Percentiles rank a stretch among this genome's conserved stretches.
Evolutionary conservation across 2,329 filamentous ascomycete species (phyloP).

Genomic region (Bipolaris bicolor): DNA sequence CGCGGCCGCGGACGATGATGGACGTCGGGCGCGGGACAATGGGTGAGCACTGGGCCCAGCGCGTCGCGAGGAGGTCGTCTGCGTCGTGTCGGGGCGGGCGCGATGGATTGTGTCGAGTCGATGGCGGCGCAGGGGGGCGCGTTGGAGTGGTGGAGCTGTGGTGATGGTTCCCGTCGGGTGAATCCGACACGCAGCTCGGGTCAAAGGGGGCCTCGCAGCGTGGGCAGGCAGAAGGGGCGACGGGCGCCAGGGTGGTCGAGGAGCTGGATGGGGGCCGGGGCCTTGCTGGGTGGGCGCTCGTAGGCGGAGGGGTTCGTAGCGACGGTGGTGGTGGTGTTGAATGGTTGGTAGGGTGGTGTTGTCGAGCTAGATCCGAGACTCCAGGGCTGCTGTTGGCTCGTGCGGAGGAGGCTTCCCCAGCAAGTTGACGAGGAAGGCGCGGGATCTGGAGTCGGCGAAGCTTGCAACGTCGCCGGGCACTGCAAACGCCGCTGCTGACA

Average conservation of each 20-base stretch:
- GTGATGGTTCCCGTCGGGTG: conserved; percentile 31
- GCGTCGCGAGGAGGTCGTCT: conserved; percentile 34
- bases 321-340: conserved; percentile 18
- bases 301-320: conserved; percentile 4
- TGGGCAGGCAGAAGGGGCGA: conserved; percentile 13
- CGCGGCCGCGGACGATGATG: conserved; percentile 38
- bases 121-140: conserved; percentile 30
- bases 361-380: conserved; percentile 17
- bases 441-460: conserved; percentile 15
- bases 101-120: conserved; percentile 29
- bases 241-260: conserved; percentile 18
- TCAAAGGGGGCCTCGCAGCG: conserved; percentile 23
- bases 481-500: background rate
- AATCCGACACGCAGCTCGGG: conserved; percentile 25
- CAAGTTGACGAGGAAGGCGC: conserved; percentile 19
- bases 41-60: conserved; percentile 35
- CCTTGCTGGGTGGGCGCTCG: conserved; percentile 5
- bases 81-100: conserved; percentile 14
- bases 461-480: conserved; percentile 3
- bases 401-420: conserved; percentile 17
- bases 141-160: conserved; percentile 20
- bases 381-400: conserved; percentile 15
- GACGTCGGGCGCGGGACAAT: conserved; percentile 11
- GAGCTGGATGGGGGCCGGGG: conserved; percentile 13
- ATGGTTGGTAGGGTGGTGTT: conserved; percentile 15